phyloP scores from a whole-genome alignment of 1,284 basidiomycete genomes.

The Baeospora myosura region DNA sequence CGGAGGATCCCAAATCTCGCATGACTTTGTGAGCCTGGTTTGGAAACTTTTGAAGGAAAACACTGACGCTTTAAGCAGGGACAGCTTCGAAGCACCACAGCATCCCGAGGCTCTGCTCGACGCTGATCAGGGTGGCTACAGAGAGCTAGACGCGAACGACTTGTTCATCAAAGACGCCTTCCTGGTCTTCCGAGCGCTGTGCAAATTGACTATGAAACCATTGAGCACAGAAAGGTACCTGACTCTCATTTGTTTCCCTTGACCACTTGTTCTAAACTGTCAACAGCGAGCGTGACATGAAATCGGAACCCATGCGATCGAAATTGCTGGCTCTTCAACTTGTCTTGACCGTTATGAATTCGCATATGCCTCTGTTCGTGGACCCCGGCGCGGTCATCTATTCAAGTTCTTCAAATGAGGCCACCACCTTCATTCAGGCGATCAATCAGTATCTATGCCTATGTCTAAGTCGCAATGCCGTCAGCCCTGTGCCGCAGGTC shows the following conservation, averaged over 20 bases:
- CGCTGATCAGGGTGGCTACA: constrained; percentile 7
- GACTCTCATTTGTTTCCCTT: constrained; percentile 1
- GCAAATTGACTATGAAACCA: constrained; percentile 97
- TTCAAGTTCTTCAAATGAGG: constrained; percentile 79
- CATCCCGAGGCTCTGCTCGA: too few relatives aligned
- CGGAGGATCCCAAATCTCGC: too few relatives aligned
- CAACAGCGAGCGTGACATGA: constrained; percentile 81
- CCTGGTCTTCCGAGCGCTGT: constrained; percentile 90
- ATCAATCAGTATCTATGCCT: constrained; percentile 94
- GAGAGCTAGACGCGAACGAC: constrained; percentile 50
- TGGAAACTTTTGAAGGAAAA: too few relatives aligned
- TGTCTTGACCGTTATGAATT: constrained; percentile 86
- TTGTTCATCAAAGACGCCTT: constrained; percentile 94
- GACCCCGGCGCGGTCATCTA: constrained; percentile 83
- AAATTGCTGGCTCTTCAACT: constrained; percentile 91
- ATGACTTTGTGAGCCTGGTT: too few relatives aligned
- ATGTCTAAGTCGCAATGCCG: constrained; percentile 90
- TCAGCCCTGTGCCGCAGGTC: constrained; percentile 92
- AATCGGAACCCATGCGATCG: constrained; percentile 93
- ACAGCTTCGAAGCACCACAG: too few relatives aligned
- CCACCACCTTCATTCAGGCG: constrained; percentile 84
- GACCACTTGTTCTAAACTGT: neutral
- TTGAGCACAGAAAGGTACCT: constrained; percentile 88
- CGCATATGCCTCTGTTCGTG: constrained; percentile 84
- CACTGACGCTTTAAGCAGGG: too few relatives aligned